A percentile compares a stretch with the other conserved stretches of the same genome.
Evolutionary conservation across 164 flowering plant species (phyloP).

Genomic region (Nymphaea colorata): DNA sequence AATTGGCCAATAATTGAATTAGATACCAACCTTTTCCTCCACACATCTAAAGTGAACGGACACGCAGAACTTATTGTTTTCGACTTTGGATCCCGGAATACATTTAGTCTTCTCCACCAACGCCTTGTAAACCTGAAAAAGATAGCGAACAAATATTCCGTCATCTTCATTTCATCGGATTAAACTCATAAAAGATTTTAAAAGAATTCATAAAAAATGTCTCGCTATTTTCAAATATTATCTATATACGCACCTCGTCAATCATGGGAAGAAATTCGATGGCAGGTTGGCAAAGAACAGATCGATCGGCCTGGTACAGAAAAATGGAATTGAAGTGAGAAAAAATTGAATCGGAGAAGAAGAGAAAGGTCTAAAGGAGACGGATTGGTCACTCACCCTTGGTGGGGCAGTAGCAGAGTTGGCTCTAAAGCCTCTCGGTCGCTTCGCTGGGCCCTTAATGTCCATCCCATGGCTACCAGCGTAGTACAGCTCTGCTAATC

Average conservation of each 20-base stretch:
- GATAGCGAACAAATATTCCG: no score
- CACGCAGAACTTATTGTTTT: conserved; percentile 82
- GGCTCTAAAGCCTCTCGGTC: conserved; percentile 19
- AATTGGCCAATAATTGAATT: neutral
- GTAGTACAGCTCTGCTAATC: conserved; percentile 56
- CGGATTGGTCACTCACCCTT: neutral
- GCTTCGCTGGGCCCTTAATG: conserved; percentile 62
- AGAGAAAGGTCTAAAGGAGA: neutral
- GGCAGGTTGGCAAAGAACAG: conserved; percentile 13
- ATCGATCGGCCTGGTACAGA: conserved; percentile 4
- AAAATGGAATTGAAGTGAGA: neutral
- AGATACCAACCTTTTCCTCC: conserved; percentile 64
- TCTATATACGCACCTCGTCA: conserved; percentile 8
- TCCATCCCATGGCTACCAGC: conserved; percentile 98
- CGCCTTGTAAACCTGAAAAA: conserved; percentile 44
- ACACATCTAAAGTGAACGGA: conserved; percentile 91
- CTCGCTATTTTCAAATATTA: no score
- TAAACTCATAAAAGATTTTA: no score
- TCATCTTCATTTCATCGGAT: no score
- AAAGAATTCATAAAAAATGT: no score
- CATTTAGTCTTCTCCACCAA: conserved; percentile 63
- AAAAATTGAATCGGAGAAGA: neutral
- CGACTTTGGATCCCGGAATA: conserved; percentile 69
- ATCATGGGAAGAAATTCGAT: conserved; percentile 15
- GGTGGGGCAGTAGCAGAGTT: conserved; percentile 12